These are phyloP conservation scores for Xylaria grammica DNA, from an alignment of 495 filamentous ascomycete genomes.

Conservation along the genomic window DNA sequence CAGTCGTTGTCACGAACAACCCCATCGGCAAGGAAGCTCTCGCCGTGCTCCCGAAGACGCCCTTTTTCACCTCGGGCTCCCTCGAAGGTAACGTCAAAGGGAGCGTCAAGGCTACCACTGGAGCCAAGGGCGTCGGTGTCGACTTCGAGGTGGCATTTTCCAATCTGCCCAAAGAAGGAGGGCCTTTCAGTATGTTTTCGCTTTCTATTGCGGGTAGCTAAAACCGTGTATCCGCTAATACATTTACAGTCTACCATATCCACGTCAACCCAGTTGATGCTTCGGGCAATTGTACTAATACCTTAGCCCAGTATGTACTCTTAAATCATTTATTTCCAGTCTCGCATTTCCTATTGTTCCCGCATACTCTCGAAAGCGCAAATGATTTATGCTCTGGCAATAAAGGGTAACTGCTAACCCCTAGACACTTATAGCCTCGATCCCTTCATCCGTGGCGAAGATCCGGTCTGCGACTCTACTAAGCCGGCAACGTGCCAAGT, in stretches of 20 bases:
- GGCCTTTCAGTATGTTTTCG: constrained; percentile 77
- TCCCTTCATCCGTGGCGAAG: constrained; percentile 64
- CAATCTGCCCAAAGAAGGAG: constrained; percentile 68
- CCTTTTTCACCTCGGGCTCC: constrained; percentile 51
- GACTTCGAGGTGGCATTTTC: constrained; percentile 63
- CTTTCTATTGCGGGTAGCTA: not conserved
- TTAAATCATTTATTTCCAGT: not conserved
- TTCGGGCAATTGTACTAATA: constrained; percentile 78
- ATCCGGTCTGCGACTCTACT: constrained; percentile 64
- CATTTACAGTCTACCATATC: constrained; percentile 76
- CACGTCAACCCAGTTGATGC: constrained; percentile 74
- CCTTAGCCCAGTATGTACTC: constrained; percentile 59
- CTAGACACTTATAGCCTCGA: constrained; percentile 35
- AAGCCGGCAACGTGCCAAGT: constrained; percentile 76
- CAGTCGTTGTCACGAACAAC: constrained; percentile 65
- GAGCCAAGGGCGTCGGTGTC: constrained; percentile 65
- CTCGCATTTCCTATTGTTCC: constrained; percentile 33
- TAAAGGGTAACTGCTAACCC: not conserved
- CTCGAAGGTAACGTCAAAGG: constrained; percentile 66
- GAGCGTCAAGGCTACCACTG: constrained; percentile 59
- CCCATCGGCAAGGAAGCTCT: constrained; percentile 62
- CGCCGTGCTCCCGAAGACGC: constrained; percentile 61
- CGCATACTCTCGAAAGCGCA: constrained; percentile 45
- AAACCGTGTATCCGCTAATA: constrained; percentile 15
- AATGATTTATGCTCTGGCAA: constrained; percentile 1